Conservation (phyloP, 2,329 filamentous ascomycete species). For the Periconia macrospinosa region DNA sequence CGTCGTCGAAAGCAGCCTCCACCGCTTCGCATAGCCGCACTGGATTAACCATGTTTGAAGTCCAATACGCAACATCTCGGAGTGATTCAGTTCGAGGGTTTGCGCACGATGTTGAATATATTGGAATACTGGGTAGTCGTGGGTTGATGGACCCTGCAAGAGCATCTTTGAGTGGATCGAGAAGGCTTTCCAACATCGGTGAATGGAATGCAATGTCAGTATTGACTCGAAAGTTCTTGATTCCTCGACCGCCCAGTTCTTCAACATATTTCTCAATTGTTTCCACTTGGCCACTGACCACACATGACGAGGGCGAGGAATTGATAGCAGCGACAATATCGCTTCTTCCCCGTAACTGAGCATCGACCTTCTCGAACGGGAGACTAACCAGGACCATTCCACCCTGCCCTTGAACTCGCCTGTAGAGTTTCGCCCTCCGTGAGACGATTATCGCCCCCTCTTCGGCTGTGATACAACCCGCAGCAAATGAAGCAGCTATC, state of each 20-base stretch:
- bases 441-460: constrained; percentile 44
- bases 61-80: constrained; percentile 42
- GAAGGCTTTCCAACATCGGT: constrained; percentile 39
- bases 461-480: constrained; percentile 32
- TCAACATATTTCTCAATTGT: constrained; percentile 24
- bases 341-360: constrained; percentile 19
- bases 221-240: constrained; percentile 41
- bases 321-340: constrained; percentile 40
- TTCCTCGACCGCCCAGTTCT: constrained; percentile 18
- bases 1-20: constrained; percentile 41
- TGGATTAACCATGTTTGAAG: constrained; percentile 44
- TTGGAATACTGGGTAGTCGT: constrained; percentile 19
- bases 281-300: constrained; percentile 32
- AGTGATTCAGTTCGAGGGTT: constrained; percentile 24
- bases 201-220: constrained; percentile 49
- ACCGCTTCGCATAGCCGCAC: constrained; percentile 43
- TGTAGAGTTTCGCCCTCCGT: constrained; percentile 37
- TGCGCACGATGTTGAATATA: constrained; percentile 42
- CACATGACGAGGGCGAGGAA: constrained; percentile 41
- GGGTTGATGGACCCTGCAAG: constrained; percentile 12
- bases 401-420: constrained; percentile 32
- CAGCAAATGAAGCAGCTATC: constrained; percentile 44
- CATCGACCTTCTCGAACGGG: constrained; percentile 28
- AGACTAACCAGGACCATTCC: constrained; percentile 37
- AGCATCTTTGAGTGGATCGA: constrained; percentile 26